Evolutionary conservation across 1,284 basidiomycete species (phyloP).

Genomic region (Apiotrichum brassicae): DNA sequence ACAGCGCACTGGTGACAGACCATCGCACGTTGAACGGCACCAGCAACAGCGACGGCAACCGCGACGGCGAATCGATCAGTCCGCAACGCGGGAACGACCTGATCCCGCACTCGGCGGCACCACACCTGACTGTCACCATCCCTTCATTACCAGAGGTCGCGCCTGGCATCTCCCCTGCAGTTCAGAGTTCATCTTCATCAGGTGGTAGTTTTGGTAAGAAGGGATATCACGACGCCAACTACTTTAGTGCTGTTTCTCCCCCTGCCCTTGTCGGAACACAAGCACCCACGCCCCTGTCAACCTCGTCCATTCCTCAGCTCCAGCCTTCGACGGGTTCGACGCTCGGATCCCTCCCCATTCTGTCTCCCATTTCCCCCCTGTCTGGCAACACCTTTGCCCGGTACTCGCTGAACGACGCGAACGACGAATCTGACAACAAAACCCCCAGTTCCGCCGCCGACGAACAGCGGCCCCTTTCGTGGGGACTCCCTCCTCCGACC

Average conservation of each 20-base stretch:
- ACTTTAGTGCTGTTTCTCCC: too few species aligned
- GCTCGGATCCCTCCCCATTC: constrained; percentile 19
- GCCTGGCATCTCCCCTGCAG: background rate
- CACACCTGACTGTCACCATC: background rate
- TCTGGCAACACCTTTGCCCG: constrained; percentile 11
- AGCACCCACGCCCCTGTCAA: background rate
- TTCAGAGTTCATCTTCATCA: background rate
- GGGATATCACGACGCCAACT: too few species aligned
- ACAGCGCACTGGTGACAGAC: too few species aligned
- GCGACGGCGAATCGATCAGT: too few species aligned
- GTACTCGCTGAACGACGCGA: background rate
- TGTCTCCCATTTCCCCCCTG: constrained; percentile 29
- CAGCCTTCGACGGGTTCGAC: background rate
- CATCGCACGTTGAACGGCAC: too few species aligned
- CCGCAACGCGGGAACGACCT: too few species aligned
- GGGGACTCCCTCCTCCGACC: background rate
- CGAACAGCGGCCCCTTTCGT: background rate
- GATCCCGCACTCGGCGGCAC: too few species aligned
- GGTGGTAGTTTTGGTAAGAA: too few species aligned
- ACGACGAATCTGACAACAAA: background rate
- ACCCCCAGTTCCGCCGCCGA: background rate
- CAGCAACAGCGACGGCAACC: too few species aligned
- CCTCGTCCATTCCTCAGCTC: background rate
- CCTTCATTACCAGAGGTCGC: background rate
- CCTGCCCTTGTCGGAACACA: background rate